Base-by-base conservation (phyloP, 805 yeast genomes). In the Saccharomycopsis sp. region DNA sequence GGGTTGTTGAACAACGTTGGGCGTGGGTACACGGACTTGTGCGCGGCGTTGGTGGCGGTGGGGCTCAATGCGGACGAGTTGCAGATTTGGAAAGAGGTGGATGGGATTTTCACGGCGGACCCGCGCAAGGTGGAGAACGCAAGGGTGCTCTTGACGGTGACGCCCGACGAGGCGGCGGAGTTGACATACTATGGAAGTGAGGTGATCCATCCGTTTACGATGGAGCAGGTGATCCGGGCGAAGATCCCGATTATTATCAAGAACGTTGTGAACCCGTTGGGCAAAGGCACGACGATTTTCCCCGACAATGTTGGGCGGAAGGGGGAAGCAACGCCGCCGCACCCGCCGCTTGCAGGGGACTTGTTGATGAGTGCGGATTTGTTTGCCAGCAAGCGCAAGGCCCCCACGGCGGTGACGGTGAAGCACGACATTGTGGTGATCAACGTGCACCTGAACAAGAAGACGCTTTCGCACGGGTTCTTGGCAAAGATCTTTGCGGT, bases 81-180 rank as follows among this genome's bases (percentile, higher is more conserved):
- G 48, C 98, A 92, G 64, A 85, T 92, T 37, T 92, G 98, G 98
- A 92, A 92, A 55, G 98, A 92, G 65, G 98, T 92, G 39, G 98
- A 92, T 59, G 98, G 98, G 53, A 92, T 92, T 30, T 92, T 92
- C 67, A 88, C 97, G 0, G 98, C 98, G 2, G 98, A 92, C 59
- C 98, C 98, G 30, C 71, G 98, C 47, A 92, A 92, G 54, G 97
- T 92, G 21, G 80, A 87, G 27, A 77, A 75, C 42, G 98, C 98
- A 3, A 71, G 95, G 52, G 67, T 89, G 38, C 68, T 92, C 49
- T 74, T 77, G 43, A 75, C 86, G 39, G 96, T 92, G 48, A 92
- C 97, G 0, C 98, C 98, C 3, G 97, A 92, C 57, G 98, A 92
- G 65, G 98, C 98, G 4, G 92, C 97, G 0, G 98, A 92, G 65